phyloP scores from a whole-genome alignment of 495 filamentous ascomycete genomes.

The Zalerion maritima region DNA sequence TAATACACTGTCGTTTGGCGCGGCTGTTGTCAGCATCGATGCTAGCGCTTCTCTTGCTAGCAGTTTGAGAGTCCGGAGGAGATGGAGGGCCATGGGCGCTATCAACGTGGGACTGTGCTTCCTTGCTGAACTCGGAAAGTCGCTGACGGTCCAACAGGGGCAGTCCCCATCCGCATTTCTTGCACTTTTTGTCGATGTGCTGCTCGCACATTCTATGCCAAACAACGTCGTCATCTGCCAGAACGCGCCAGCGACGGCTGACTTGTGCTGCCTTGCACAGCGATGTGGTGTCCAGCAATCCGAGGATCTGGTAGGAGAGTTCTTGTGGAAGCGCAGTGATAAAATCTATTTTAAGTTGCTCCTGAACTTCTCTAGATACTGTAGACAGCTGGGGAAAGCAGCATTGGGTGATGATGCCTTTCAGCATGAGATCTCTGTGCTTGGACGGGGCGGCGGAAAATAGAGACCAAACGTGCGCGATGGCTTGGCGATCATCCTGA shows the following conservation, averaged over 20 bases:
- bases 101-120: slow-evolving; percentile 42
- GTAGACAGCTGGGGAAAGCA: slow-evolving; percentile 95
- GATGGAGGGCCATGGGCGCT: slow-evolving; percentile 15
- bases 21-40: slow-evolving; percentile 38
- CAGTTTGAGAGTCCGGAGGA: no score
- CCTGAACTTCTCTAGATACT: slow-evolving; percentile 70
- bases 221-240: slow-evolving; percentile 93
- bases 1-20: slow-evolving; percentile 38
- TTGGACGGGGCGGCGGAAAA: slow-evolving; percentile 92
- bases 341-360: slow-evolving; percentile 94
- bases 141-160: slow-evolving; percentile 79
- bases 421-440: slow-evolving; percentile 86
- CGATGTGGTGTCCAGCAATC: slow-evolving; percentile 86
- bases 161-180: slow-evolving; percentile 91
- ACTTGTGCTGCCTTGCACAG: slow-evolving; percentile 96
- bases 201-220: slow-evolving; percentile 99
- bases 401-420: slow-evolving; percentile 87
- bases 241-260: slow-evolving; percentile 65
- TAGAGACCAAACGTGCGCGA: slow-evolving; percentile 90
- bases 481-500: slow-evolving; percentile 75
- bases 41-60: slow-evolving; percentile 40
- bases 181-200: slow-evolving; percentile 92
- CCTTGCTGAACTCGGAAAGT: slow-evolving; percentile 72
- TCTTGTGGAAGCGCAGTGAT: slow-evolving; percentile 76
- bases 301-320: slow-evolving; percentile 83